Percentiles rank a stretch among this genome's conserved stretches.
Evolutionary conservation across 2,329 filamentous ascomycete species (phyloP).

Genomic region (Chaetomiaceae sp.): DNA sequence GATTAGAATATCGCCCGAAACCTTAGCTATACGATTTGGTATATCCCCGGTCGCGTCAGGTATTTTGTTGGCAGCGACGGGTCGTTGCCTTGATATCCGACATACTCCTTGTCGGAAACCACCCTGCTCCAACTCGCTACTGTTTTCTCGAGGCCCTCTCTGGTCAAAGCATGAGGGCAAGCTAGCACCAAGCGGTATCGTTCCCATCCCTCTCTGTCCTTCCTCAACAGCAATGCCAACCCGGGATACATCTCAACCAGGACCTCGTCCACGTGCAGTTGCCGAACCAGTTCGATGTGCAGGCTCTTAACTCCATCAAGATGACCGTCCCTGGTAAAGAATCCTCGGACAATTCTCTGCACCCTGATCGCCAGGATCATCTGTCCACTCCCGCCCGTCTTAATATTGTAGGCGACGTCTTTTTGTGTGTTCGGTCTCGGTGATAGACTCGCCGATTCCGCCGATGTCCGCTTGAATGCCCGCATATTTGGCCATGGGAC

Average conservation of each 20-base stretch:
- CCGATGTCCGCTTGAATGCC: neutral
- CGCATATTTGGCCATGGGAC: conserved; percentile 9
- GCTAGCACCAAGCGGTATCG: conserved; percentile 2
- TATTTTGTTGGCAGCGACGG: neutral
- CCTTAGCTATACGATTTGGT: no score
- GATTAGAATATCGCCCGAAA: no score
- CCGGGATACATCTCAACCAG: conserved; percentile 16
- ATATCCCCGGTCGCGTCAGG: conserved; percentile 5
- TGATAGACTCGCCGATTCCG: neutral
- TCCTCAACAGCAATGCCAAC: conserved; percentile 8
- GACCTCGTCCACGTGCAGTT: conserved; percentile 10
- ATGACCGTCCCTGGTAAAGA: conserved; percentile 1
- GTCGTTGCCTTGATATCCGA: neutral
- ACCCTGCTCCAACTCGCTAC: conserved; percentile 11
- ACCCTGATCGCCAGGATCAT: conserved; percentile 7
- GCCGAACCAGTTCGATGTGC: conserved; percentile 8
- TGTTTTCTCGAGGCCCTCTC: conserved; percentile 7
- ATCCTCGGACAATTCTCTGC: conserved; percentile 12
- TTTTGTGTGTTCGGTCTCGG: neutral
- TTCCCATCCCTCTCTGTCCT: neutral
- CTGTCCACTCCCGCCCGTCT: neutral
- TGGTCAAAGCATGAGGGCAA: conserved; percentile 12
- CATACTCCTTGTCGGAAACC: conserved; percentile 7
- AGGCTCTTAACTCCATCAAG: neutral
- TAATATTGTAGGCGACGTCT: neutral